Base-by-base conservation (phyloP, 2,329 filamentous ascomycete genomes). In the Beauveria rudraprayagi region DNA sequence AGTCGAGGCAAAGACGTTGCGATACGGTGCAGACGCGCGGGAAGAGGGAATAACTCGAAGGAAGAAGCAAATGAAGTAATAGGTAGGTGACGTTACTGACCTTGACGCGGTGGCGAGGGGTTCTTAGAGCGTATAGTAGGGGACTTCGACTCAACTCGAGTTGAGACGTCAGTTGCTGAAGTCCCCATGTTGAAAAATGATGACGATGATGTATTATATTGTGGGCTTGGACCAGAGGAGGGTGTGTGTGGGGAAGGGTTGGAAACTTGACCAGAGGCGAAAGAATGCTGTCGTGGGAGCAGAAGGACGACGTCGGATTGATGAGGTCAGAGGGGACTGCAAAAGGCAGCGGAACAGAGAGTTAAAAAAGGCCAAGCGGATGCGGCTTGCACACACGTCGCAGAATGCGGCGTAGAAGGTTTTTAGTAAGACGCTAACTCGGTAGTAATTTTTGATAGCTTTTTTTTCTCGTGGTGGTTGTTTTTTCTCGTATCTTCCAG, bases 121-220 rank as follows among this genome's bases (percentile, higher is more conserved):
- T 74, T 76, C 70, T 70, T 76, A 64, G 75, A 70, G 62, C 74
- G 75, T 69, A 77, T 78, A 66, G 79, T 78, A 66, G 79, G 79
- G 67, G 79, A 81, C 72, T 78, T 79, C 65, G 77, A 77, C 68
- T 75, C 73, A 72, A 72, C 76, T 70, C 72, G 67, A 64, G 70
- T 70, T 65, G 73, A 72, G 65, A 72, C 68, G 70, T 71, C 70
- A 66, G 70, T 70, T 67, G 76, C 70, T 66, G 78, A 74, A 73
- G 75, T 75, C 70, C 73, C 78, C 78, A 80, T 80, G 19, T 19
- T 16, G 73, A 47, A 16, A 6, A 26, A 30, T 37, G 54, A 76
- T 77, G 76, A 76, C 73, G 73, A 80, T 76, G 72, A 74, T 76
- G 72, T 76, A 76, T 73, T 74, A 73, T 72, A 72, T 69, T 70